phyloP scores from a whole-genome alignment of 164 flowering plant genomes.

The Tetracentron sinense region DNA sequence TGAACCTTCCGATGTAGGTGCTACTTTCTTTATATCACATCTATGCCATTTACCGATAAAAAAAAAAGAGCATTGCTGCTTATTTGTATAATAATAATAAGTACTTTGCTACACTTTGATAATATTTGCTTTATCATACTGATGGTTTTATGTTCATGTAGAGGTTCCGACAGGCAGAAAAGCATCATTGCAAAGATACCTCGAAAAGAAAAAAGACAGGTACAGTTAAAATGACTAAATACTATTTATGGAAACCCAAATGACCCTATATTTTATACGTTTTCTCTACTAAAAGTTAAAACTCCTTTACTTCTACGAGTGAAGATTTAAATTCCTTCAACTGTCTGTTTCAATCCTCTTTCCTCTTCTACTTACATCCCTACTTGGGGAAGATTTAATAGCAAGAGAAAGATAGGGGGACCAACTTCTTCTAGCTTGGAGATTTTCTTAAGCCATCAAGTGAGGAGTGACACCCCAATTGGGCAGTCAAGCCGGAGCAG shows the following conservation, averaged over 20 bases:
- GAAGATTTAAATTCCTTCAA: slow-evolving; percentile 6
- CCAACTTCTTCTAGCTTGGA: slow-evolving; percentile 34
- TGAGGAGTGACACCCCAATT: slow-evolving; percentile 27
- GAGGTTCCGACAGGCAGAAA: slow-evolving; percentile 61
- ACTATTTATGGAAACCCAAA: background rate
- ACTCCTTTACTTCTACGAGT: too few species aligned
- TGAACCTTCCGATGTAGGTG: too few species aligned
- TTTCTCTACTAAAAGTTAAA: too few species aligned
- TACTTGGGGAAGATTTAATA: slow-evolving; percentile 54
- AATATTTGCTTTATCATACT: background rate
- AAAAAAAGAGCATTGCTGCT: too few species aligned
- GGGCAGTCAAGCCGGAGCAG: slow-evolving; percentile 37
- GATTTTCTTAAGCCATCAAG: slow-evolving; percentile 40
- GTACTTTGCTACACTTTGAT: background rate
- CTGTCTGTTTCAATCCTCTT: slow-evolving; percentile 4
- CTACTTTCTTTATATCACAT: too few species aligned
- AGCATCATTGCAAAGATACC: slow-evolving; percentile 64
- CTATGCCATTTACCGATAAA: too few species aligned
- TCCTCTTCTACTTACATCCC: slow-evolving; percentile 7
- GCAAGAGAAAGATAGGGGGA: slow-evolving; percentile 38
- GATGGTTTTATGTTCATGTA: slow-evolving; percentile 22
- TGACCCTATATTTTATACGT: background rate
- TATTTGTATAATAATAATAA: too few species aligned
- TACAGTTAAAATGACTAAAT: slow-evolving; percentile 19
- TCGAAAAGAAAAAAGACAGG: slow-evolving; percentile 84